Conservation (phyloP, 768 basidiomycete species). For the Filobasidium floriforme region DNA sequence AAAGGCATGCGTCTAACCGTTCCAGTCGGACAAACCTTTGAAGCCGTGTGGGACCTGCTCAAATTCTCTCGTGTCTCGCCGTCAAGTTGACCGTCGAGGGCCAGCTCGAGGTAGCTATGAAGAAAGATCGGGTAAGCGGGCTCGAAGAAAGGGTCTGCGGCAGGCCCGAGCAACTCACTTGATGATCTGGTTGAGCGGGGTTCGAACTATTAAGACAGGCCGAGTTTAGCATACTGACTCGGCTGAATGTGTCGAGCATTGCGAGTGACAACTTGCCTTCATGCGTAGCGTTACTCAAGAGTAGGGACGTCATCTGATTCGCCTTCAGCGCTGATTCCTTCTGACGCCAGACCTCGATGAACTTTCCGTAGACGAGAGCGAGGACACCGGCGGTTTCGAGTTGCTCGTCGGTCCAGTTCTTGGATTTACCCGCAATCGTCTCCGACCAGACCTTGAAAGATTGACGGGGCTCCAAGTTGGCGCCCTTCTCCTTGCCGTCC, state of each 20-base stretch:
- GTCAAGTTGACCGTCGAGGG: conserved; percentile 67
- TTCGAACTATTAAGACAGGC: conserved; percentile 52
- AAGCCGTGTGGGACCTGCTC: conserved; percentile 63
- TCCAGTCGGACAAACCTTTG: conserved; percentile 49
- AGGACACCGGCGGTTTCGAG: conserved; percentile 72
- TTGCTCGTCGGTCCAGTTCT: conserved; percentile 74
- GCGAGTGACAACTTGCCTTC: conserved; percentile 52
- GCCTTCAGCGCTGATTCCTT: conserved; percentile 66
- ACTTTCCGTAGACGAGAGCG: conserved; percentile 57
- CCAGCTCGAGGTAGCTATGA: conserved; percentile 65
- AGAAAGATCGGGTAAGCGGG: not conserved
- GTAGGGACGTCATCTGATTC: conserved; percentile 63
- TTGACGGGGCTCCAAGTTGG: conserved; percentile 62
- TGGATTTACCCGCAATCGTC: conserved; percentile 59
- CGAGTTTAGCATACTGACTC: not conserved
- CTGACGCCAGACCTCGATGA: conserved; percentile 60
- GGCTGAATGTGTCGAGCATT: not conserved
- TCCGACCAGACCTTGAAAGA: conserved; percentile 77
- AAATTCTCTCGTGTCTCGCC: conserved; percentile 67
- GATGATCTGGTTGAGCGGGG: conserved; percentile 74
- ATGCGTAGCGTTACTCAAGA: conserved; percentile 74
- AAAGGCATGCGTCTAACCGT: not conserved
- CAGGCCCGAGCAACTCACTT: conserved; percentile 48
- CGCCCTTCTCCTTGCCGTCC: conserved; percentile 43
- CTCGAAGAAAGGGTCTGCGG: not conserved